Conservation (phyloP, 805 yeast genomes). For the Starmerella vitae region DNA sequence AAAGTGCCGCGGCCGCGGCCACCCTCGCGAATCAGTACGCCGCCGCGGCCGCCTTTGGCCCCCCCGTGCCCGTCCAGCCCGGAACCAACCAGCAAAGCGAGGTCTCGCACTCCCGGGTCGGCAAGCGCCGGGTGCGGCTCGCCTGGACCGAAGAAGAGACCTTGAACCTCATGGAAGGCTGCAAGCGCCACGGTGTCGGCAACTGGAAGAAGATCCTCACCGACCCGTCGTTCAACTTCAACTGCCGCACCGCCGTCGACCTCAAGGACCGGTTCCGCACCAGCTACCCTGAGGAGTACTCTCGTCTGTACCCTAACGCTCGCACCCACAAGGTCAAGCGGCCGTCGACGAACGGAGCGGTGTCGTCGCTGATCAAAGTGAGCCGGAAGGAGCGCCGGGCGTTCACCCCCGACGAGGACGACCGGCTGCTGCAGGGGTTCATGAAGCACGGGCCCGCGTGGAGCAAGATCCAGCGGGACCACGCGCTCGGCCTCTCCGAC, state of each 20-base stretch:
- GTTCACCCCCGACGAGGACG: conserved; percentile 33
- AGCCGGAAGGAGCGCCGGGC: conserved; percentile 34
- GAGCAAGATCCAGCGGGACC: conserved; percentile 35
- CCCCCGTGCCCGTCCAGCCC: conserved; percentile 17
- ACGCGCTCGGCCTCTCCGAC: conserved; percentile 27
- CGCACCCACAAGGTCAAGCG: conserved; percentile 31
- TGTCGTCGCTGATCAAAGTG: conserved; percentile 29
- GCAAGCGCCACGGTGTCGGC: conserved; percentile 33
- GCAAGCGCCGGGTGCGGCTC: conserved; percentile 28
- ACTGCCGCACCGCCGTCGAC: conserved; percentile 35
- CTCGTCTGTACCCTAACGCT: conserved; percentile 34
- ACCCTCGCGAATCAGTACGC: conserved; percentile 18
- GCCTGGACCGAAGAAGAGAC: conserved; percentile 35
- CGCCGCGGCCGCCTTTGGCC: conserved; percentile 19
- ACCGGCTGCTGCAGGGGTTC: conserved; percentile 32
- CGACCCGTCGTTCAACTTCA: conserved; percentile 30
- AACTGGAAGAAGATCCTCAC: conserved; percentile 36
- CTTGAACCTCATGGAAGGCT: conserved; percentile 32
- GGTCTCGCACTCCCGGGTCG: conserved; percentile 20
- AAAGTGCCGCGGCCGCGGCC: conserved; percentile 12
- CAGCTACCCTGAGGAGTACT: conserved; percentile 34
- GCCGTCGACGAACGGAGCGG: conserved; percentile 11
- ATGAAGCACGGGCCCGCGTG: conserved; percentile 34
- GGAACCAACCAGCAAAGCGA: conserved; percentile 5
- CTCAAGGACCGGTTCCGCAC: conserved; percentile 35